A percentile compares a stretch with the other conserved stretches of the same genome.
Evolutionary conservation across 2,329 filamentous ascomycete genomes (phyloP).

Genomic region (Aspergillus amoenus): DNA sequence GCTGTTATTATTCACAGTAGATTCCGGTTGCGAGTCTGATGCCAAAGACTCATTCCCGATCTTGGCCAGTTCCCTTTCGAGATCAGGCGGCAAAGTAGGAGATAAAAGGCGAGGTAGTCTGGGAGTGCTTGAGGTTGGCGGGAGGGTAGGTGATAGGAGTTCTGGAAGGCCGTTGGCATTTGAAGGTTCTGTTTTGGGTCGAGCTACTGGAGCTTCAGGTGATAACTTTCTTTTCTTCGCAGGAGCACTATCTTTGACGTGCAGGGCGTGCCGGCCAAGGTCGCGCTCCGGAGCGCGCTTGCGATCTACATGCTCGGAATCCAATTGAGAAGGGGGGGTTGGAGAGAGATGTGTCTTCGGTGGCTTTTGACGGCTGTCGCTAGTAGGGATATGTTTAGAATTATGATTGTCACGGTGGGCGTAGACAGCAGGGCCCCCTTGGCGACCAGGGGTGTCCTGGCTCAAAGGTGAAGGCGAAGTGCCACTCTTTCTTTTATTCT

Average conservation of each 20-base stretch:
- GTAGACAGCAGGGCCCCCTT: slow-evolving; percentile 17
- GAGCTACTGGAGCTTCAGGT: slow-evolving; percentile 31
- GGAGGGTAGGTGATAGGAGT: slow-evolving; percentile 43
- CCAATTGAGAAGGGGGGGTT: slow-evolving; percentile 16
- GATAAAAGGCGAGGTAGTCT: slow-evolving; percentile 56
- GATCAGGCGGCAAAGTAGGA: slow-evolving; percentile 56
- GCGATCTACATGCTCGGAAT: slow-evolving; percentile 20
- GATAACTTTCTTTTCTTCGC: slow-evolving; percentile 44
- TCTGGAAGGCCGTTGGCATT: slow-evolving; percentile 32
- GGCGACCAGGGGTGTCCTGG: slow-evolving; percentile 20
- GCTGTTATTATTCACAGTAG: slow-evolving; percentile 16
- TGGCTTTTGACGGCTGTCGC: slow-evolving; percentile 18
- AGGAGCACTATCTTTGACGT: slow-evolving; percentile 27
- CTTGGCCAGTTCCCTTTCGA: slow-evolving; percentile 53
- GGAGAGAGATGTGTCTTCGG: slow-evolving; percentile 8
- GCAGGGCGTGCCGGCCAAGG: slow-evolving; percentile 15
- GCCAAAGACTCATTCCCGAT: slow-evolving; percentile 37
- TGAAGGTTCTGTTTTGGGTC: slow-evolving; percentile 23
- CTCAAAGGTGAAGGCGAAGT: slow-evolving; percentile 26
- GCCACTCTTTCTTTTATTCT: slow-evolving; percentile 51
- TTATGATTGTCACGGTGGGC: slow-evolving; percentile 22
- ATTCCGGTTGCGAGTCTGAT: slow-evolving; percentile 19
- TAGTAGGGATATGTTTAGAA: slow-evolving; percentile 18
- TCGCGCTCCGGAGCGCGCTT: slow-evolving; percentile 30
- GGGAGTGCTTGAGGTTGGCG: slow-evolving; percentile 39